Evolutionary conservation across 129 eudicot species (phyloP).

Genomic region (Arctium lappa): DNA sequence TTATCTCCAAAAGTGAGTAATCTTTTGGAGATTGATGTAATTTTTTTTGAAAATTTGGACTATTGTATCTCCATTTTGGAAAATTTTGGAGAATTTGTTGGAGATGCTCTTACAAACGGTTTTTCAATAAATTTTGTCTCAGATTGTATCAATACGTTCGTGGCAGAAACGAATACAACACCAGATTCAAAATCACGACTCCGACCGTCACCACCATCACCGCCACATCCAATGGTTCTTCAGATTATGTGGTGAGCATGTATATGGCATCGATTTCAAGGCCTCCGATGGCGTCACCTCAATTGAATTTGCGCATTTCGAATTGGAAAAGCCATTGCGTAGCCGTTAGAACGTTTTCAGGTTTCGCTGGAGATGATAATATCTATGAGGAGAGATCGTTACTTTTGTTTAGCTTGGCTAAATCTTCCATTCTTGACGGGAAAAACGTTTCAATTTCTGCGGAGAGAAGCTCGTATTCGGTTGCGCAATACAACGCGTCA

Average conservation of each 20-base stretch:
- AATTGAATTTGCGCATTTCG: slow-evolving; percentile 21
- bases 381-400: slow-evolving; percentile 14
- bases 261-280: slow-evolving; percentile 23
- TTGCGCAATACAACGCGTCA: slow-evolving; percentile 43
- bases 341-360: slow-evolving; percentile 38
- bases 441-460: slow-evolving; percentile 14
- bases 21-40: too few species aligned
- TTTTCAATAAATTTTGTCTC: background rate
- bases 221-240: slow-evolving; percentile 1
- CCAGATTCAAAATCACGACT: slow-evolving; percentile 21
- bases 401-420: slow-evolving; percentile 19
- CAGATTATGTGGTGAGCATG: slow-evolving; percentile 30
- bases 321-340: slow-evolving; percentile 31
- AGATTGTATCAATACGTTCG: slow-evolving; percentile 52
- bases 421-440: slow-evolving; percentile 4
- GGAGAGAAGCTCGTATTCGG: slow-evolving; percentile 15
- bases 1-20: too few species aligned
- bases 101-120: too few species aligned
- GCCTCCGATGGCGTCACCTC: slow-evolving; percentile 30
- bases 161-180: slow-evolving; percentile 35
- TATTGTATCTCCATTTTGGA: too few species aligned
- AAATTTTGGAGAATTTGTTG: too few species aligned
- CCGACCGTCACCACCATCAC: slow-evolving; percentile 31
- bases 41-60: too few species aligned
- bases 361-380: slow-evolving; percentile 41